Evolutionary conservation across 192 early-diverging fungal species (phyloP).

Genomic region (Coemansia sp.): DNA sequence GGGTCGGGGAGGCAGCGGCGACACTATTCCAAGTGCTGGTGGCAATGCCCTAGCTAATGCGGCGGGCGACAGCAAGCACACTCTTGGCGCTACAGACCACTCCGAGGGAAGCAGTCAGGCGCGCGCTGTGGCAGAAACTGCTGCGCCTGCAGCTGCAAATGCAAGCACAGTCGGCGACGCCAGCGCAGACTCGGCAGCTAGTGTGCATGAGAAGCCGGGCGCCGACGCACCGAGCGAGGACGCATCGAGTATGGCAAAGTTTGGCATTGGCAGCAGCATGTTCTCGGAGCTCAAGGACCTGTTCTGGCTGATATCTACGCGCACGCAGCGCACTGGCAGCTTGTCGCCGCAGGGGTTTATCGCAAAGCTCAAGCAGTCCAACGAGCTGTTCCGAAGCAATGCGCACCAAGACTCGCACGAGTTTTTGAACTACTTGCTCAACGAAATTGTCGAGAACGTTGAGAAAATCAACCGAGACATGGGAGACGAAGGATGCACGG

Average conservation of each 20-base stretch:
- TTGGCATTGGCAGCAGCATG: constrained; percentile 77
- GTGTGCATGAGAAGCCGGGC: constrained; percentile 15
- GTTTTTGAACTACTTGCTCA: constrained; percentile 93
- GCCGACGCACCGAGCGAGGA: constrained; percentile 21
- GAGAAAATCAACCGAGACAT: constrained; percentile 63
- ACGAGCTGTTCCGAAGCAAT: constrained; percentile 91
- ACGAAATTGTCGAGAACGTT: constrained; percentile 89
- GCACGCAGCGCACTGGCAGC: constrained; percentile 82
- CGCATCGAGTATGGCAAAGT: constrained; percentile 46
- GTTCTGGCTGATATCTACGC: constrained; percentile 80
- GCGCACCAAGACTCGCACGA: constrained; percentile 99
- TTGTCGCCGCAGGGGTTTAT: constrained; percentile 87
- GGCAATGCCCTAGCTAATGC: not conserved
- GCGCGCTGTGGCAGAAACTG: not conserved
- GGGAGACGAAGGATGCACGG: constrained; percentile 23
- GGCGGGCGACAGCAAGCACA: constrained; percentile 25
- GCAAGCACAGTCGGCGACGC: not conserved
- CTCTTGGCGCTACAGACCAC: not conserved
- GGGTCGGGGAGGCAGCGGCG: constrained; percentile 23
- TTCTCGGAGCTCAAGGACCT: constrained; percentile 85
- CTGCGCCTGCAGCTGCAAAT: constrained; percentile 4
- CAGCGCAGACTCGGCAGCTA: not conserved
- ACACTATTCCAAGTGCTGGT: not conserved
- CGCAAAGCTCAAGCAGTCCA: constrained; percentile 88
- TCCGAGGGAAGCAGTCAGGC: not conserved